phyloP scores from a whole-genome alignment of 768 basidiomycete species.

The Suillus bovinus region DNA sequence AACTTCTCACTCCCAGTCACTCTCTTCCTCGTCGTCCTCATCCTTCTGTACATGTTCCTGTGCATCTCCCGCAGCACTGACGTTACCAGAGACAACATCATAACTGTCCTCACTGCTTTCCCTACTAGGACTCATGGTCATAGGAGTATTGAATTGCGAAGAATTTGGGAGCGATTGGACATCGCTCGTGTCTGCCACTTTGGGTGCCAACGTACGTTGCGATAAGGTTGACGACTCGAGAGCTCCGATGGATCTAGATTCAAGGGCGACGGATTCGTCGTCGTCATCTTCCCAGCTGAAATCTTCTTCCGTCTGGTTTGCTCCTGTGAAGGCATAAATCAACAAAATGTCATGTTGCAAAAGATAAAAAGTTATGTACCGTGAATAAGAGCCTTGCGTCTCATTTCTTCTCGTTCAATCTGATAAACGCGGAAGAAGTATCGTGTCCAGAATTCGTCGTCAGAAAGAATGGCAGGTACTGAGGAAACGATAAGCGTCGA shows the following conservation, averaged over 20 bases:
- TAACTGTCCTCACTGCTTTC: constrained; percentile 68
- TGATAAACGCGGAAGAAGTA: constrained; percentile 90
- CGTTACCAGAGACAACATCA: constrained; percentile 61
- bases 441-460: constrained; percentile 78
- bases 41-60: constrained; percentile 29
- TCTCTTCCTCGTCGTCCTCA: constrained; percentile 41
- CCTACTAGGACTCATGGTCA: constrained; percentile 47
- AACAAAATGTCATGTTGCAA: constrained; percentile 2
- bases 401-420: constrained; percentile 75
- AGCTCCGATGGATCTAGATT: constrained; percentile 11
- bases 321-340: constrained; percentile 38
- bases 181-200: constrained; percentile 19
- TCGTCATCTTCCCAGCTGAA: constrained; percentile 94
- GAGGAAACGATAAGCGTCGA: constrained; percentile 1
- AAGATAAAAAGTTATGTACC: constrained; percentile 41
- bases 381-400: constrained; percentile 74
- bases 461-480: constrained; percentile 71
- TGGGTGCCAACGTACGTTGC: constrained; percentile 27
- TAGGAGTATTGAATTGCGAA: constrained; percentile 37
- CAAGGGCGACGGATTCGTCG: constrained; percentile 50
- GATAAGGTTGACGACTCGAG: constrained; percentile 21
- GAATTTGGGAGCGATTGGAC: constrained; percentile 27
- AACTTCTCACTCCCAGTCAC: constrained; percentile 60
- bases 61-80: constrained; percentile 40
- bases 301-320: constrained; percentile 75